Evolutionary conservation across 2,329 filamentous ascomycete species (phyloP).

Genomic region (Pseudocercospora crystallina): DNA sequence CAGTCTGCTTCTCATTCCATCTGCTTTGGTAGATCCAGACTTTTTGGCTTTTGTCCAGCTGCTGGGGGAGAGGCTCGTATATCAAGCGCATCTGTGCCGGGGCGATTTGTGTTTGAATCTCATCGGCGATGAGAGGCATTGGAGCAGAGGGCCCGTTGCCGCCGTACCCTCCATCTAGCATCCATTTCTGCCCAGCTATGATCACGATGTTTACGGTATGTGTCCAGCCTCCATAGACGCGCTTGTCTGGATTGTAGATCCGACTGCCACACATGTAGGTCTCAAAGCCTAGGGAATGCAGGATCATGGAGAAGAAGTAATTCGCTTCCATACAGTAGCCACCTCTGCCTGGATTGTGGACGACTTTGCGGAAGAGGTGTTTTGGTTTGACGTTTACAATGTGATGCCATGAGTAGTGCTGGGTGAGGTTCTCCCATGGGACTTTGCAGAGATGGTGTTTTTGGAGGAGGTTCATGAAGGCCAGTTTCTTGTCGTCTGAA

Average conservation of each 20-base stretch:
- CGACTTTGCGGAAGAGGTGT: constrained; percentile 55
- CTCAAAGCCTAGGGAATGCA: constrained; percentile 53
- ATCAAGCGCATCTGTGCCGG: constrained; percentile 24
- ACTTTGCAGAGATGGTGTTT: constrained; percentile 48
- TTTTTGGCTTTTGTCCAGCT: constrained; percentile 32
- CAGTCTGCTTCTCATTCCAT: constrained; percentile 33
- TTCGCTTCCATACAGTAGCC: constrained; percentile 62
- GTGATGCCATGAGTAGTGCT: constrained; percentile 55
- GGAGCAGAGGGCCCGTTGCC: constrained; percentile 38
- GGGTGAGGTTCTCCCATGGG: constrained; percentile 57
- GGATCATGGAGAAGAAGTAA: constrained; percentile 51
- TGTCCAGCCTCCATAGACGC: constrained; percentile 32
- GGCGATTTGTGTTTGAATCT: constrained; percentile 15
- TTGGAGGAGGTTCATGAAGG: constrained; percentile 27
- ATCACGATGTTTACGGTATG: constrained; percentile 47
- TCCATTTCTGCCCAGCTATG: constrained; percentile 24
- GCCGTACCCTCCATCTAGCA: constrained; percentile 46
- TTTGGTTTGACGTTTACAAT: constrained; percentile 51
- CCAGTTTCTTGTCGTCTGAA: constrained; percentile 20
- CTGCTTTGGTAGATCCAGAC: constrained; percentile 46
- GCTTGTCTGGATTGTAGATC: constrained; percentile 30
- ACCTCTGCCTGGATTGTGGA: constrained; percentile 47
- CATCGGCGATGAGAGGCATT: constrained; percentile 35
- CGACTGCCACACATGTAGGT: constrained; percentile 42
- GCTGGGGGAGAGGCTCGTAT: constrained; percentile 19